Base-by-base conservation (phyloP, 1,139 yeast species). In the Starmera stellimalicola region DNA sequence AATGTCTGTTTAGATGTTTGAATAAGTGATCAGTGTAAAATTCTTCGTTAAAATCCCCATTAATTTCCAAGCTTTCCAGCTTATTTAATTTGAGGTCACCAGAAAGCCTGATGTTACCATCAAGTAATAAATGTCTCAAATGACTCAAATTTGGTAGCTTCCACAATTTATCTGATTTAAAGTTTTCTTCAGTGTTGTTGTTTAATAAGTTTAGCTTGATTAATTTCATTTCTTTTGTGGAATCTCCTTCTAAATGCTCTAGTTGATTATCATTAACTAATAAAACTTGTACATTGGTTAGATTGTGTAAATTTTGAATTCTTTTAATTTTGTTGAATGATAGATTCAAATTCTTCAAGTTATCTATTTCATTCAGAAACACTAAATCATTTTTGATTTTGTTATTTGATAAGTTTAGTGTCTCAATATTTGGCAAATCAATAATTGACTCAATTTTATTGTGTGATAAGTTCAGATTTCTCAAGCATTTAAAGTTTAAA, bases 401-500 rank as follows among this genome's bases (percentile, higher is more conserved):
- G 9, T 28, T 28, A 12, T 9, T 11, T 10, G 30, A 28, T 14
- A 28, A 20, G 20, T 28, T 16, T 17, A 49, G 33, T 11, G 15
- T 30, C 32, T 40, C 38, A 26, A 47, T 32, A 5, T 37, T 32
- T 2, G 44, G 45, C 2, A 48, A 26, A 7, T 40, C 37, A 4
- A 38, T 36, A 10, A 47, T 15, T 4, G 31, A 22, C 5, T 29
- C 30, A 6, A 48, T 36, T n/a, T 33, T 26, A 26, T 49, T 47
- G 16, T 37, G 26, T 2, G 44, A 37, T 8, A 48, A 31, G 20
- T 40, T 33, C 18, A 50, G 33, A 7, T 32, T 31, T 27, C 46
- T 34, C 12, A 50, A 34, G 18, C 33, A 39, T 16, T 31, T 28
- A 29, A 49, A 34, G 3, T 36, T 23, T 9, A 35, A 18, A 25